Percentiles rank a stretch among this genome's conserved stretches.
Conservation (phyloP, 768 basidiomycete species). For the Pleurotus salmoneostramineus region DNA sequence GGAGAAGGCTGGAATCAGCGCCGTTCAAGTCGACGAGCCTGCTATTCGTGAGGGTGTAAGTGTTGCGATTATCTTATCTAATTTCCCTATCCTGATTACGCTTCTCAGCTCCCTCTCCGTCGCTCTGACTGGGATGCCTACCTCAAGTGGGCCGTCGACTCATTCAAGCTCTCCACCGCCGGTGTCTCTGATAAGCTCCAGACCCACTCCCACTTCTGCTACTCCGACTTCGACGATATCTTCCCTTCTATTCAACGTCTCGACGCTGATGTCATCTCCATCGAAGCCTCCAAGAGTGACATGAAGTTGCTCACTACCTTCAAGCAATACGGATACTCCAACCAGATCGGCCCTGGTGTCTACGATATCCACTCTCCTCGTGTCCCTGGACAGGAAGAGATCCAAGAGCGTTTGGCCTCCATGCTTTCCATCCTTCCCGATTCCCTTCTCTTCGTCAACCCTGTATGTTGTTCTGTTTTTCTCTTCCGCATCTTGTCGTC, state of each 20-base stretch:
- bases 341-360: constrained; percentile 97
- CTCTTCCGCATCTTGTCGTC: not conserved
- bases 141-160: constrained; percentile 97
- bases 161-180: constrained; percentile 96
- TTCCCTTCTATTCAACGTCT: constrained; percentile 96
- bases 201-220: constrained; percentile 99
- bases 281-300: constrained; percentile 98
- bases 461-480: constrained; percentile 35
- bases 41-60: constrained; percentile 97
- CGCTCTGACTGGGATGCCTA: constrained; percentile 95
- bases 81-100: not conserved
- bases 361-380: constrained; percentile 99
- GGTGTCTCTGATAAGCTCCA: constrained; percentile 93
- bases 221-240: constrained; percentile 98
- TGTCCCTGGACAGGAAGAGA: constrained; percentile 91
- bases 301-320: constrained; percentile 96
- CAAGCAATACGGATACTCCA: constrained; percentile 92
- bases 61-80: too few relatives aligned
- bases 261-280: constrained; percentile 98
- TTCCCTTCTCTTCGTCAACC: constrained; percentile 88
- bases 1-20: constrained; percentile 92
- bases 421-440: constrained; percentile 82
- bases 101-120: constrained; percentile 85
- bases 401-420: constrained; percentile 84
- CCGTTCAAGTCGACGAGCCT: constrained; percentile 99